phyloP scores from a whole-genome alignment of 305 asterid species.

The Fraxinus sp. region DNA sequence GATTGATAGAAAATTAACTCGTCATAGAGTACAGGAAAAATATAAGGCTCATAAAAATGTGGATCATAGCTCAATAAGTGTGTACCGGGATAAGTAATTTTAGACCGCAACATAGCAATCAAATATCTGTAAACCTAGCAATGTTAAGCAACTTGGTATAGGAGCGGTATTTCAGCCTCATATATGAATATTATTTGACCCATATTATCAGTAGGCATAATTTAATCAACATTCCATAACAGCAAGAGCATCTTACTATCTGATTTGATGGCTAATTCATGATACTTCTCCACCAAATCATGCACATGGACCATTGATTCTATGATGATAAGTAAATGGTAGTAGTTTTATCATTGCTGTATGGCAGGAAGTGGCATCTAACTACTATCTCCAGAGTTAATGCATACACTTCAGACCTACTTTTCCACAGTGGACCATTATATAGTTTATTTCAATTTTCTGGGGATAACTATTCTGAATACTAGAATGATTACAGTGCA shows the following conservation, averaged over 20 bases:
- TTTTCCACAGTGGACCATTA: not conserved
- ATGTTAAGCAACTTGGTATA: conserved; percentile 10
- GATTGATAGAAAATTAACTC: not conserved
- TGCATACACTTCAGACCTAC: not conserved
- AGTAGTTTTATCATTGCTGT: not conserved
- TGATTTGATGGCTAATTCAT: not conserved
- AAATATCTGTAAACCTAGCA: not conserved
- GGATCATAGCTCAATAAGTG: not conserved
- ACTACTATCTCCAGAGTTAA: not conserved
- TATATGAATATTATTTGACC: conserved; percentile 8
- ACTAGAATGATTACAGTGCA: not conserved
- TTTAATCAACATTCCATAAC: not conserved
- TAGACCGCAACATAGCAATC: not conserved
- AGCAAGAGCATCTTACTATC: not conserved
- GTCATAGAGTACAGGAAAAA: not conserved
- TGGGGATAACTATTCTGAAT: not conserved
- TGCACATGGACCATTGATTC: not conserved
- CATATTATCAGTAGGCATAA: conserved; percentile 12
- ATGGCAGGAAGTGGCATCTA: not conserved
- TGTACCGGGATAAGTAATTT: not conserved
- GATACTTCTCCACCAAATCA: not conserved
- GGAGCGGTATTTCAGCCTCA: not conserved
- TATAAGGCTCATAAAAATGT: not conserved
- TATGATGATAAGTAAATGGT: not conserved
- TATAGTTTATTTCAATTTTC: not conserved